Evolutionary conservation across 352 stramenopile species (phyloP).

Genomic region (Plasmopara viticola): DNA sequence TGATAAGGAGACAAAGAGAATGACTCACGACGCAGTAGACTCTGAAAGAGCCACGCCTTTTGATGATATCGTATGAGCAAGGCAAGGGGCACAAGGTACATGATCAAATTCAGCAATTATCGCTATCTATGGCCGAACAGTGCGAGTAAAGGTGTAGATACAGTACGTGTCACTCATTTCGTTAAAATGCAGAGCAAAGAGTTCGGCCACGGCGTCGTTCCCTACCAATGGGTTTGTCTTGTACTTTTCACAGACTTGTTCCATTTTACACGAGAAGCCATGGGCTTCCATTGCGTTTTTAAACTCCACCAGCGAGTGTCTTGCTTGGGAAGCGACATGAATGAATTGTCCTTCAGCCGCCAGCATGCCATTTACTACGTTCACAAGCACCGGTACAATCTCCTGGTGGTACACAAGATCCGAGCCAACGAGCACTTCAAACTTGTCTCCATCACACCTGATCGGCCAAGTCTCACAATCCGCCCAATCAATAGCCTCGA

Average conservation of each 20-base stretch:
- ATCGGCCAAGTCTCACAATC: slow-evolving; percentile 68
- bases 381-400: slow-evolving; percentile 72
- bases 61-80: too few relatives aligned
- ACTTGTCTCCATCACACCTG: slow-evolving; percentile 27
- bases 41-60: too few relatives aligned
- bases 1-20: slow-evolving; percentile 14
- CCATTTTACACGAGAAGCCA: slow-evolving; percentile 53
- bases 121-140: slow-evolving; percentile 15
- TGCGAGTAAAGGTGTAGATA: slow-evolving; percentile 76
- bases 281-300: slow-evolving; percentile 67
- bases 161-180: slow-evolving; percentile 87
- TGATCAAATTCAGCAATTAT: too few relatives aligned
- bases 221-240: slow-evolving; percentile 81
- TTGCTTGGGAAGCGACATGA: slow-evolving; percentile 72
- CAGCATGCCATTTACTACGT: slow-evolving; percentile 71
- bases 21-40: not conserved
- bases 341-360: slow-evolving; percentile 52
- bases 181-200: slow-evolving; percentile 86
- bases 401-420: slow-evolving; percentile 84
- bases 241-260: slow-evolving; percentile 73
- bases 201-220: slow-evolving; percentile 50
- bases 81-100: too few relatives aligned
- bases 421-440: slow-evolving; percentile 75
- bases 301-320: slow-evolving; percentile 78
- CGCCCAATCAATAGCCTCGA: slow-evolving; percentile 77